Base-by-base conservation (phyloP, 352 stramenopile species). In the Thalassiosira mediterranea region DNA sequence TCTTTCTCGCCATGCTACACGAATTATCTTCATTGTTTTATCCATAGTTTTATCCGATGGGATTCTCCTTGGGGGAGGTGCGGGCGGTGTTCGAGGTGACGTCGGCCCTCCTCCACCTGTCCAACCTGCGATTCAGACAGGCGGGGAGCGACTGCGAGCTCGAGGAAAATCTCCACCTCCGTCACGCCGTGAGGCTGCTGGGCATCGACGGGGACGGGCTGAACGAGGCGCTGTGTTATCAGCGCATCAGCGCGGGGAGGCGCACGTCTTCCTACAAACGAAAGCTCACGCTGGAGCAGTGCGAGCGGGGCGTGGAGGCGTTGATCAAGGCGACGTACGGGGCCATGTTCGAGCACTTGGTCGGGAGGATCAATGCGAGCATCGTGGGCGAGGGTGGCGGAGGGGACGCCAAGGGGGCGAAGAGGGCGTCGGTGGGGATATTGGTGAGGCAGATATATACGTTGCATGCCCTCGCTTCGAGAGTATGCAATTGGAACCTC, bases 341-440 rank as follows among this genome's bases (percentile, higher is more conserved):
- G 23, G 94, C 95, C 38, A 81, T 99, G 13, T 99, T 99, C 90
- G 91, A 93, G 26, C 98, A 95, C 87, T 92, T 99, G 46, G 96
- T 98, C 3, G 76, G 86, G 4, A 89, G 88, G 34, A 97, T 98
- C 75, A 98, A 98, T 84, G 64, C 81, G 32, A 97, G 93, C 15
- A 91, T 95, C 28, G 31, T 69, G 10, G 29, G 5, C 7, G 4
- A 21, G 19, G 28, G 49, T 7, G 28, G 10, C 21, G 21, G 5
- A 17, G 13, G 3, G 48, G 32, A 29, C 21, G 21, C 3, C 34
- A 13, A 42, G 34, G 34, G 34, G 34, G 7, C 7, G 34, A 7
- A 13, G 34, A 7, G 34, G 34, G 34, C 34, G 34, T 13, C 34
- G 34, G 34, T 7, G 13, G 34, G 34, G n/a, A n/a, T n/a, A n/a